These are phyloP conservation scores for Neonectria hederae DNA, from an alignment of 2,329 filamentous ascomycete species.

Conservation along the genomic window DNA sequence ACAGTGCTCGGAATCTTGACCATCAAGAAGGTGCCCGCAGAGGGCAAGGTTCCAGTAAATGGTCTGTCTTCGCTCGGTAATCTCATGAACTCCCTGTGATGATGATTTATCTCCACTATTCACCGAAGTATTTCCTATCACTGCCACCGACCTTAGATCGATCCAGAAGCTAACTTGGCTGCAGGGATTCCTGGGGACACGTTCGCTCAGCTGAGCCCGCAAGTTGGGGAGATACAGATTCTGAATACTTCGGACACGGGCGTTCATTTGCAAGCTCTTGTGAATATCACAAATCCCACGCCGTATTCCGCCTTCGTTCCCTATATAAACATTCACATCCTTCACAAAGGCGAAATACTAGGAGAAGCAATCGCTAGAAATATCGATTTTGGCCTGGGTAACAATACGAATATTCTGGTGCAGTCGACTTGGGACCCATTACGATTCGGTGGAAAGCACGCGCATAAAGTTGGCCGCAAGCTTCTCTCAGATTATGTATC, in stretches of 20 bases:
- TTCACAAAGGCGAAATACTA: slow-evolving; percentile 77
- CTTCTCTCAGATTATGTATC: slow-evolving; percentile 89
- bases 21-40: slow-evolving; percentile 83
- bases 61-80: slow-evolving; percentile 76
- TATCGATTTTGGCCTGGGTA: slow-evolving; percentile 71
- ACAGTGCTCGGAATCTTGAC: slow-evolving; percentile 85
- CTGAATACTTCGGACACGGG: slow-evolving; percentile 76
- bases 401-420: slow-evolving; percentile 75
- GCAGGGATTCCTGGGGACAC: slow-evolving; percentile 68
- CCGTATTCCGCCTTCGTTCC: slow-evolving; percentile 86
- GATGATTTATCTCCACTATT: slow-evolving; percentile 38
- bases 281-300: slow-evolving; percentile 92
- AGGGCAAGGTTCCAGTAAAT: slow-evolving; percentile 90
- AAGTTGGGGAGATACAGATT: slow-evolving; percentile 76
- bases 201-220: slow-evolving; percentile 62
- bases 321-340: slow-evolving; percentile 78
- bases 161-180: slow-evolving; percentile 47
- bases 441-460: slow-evolving; percentile 67
- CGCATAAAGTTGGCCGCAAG: slow-evolving; percentile 70
- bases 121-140: slow-evolving; percentile 45
- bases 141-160: slow-evolving; percentile 35
- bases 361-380: slow-evolving; percentile 77
- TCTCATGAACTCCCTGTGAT: slow-evolving; percentile 40
- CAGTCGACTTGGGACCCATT: slow-evolving; percentile 79
- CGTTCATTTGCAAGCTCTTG: slow-evolving; percentile 73